Evolutionary conservation across 305 asterid species (phyloP).

Genomic region (Petunia hybrid): DNA sequence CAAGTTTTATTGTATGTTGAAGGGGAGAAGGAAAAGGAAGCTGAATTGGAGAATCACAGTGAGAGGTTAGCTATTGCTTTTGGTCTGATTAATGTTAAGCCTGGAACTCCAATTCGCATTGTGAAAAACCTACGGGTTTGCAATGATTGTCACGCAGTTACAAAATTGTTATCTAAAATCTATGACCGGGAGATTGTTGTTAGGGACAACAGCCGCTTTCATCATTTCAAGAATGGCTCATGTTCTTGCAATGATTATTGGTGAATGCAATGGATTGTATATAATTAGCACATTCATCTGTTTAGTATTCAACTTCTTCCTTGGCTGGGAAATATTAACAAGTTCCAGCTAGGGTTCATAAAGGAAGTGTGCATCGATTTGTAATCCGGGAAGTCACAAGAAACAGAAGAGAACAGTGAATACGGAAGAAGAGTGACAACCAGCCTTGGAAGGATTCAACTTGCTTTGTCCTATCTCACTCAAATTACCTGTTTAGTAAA

Average conservation of each 20-base stretch:
- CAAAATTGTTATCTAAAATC: slow-evolving; percentile 25
- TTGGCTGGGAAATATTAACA: no score
- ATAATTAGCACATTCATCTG: no score
- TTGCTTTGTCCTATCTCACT: background rate
- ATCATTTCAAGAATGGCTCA: slow-evolving; percentile 37
- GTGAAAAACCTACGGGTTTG: slow-evolving; percentile 35
- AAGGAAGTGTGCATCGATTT: no score
- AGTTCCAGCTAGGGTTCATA: no score
- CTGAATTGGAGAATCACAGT: slow-evolving; percentile 36
- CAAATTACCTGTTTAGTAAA: background rate
- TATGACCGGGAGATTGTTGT: slow-evolving; percentile 34
- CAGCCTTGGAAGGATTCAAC: background rate
- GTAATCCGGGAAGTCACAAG: no score
- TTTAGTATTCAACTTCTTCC: no score
- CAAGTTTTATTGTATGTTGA: slow-evolving; percentile 30
- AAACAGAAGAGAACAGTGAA: no score
- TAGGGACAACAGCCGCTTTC: slow-evolving; percentile 31
- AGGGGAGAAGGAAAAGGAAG: slow-evolving; percentile 32
- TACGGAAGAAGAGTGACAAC: background rate
- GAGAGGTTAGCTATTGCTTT: slow-evolving; percentile 36
- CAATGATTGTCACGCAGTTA: slow-evolving; percentile 30
- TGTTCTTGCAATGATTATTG: slow-evolving; percentile 35
- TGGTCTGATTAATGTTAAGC: slow-evolving; percentile 32
- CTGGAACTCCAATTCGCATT: background rate
- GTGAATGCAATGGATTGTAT: background rate